Base-by-base conservation (phyloP, 257 asterid species). In the Fraxinus excelsior region DNA sequence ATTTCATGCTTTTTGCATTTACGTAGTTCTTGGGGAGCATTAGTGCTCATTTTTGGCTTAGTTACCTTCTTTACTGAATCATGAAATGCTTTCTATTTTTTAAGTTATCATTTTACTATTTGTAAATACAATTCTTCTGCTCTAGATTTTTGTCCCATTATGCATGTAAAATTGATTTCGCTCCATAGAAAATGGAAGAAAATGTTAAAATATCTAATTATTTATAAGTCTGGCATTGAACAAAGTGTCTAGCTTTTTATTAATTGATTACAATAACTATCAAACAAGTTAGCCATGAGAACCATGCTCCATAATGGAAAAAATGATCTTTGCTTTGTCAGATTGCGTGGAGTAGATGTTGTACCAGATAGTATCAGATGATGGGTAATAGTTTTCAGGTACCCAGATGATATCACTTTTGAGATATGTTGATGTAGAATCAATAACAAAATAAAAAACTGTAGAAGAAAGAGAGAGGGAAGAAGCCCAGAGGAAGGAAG, bases 31-130 rank as follows among this genome's bases (percentile, higher is more conserved):
- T 71, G 67, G 78, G 56, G 34, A 31, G 71, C 71, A 31, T 42
- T 74, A 37, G 44, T 76, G 73, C 19, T 76, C 40, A 32, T 79
- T 40, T 71, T 40, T 62, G 67, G 40, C 56, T 34, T 28, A 51
- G 60, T 67, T 76, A 10, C 21, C 28, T 58, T 73, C 19, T 74
- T 25, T 44, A 13, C 1, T 44, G 53, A 44, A 13, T 3, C 53
- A 13, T 14, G 51, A 44, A 44, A 44, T 44, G 53, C 19, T 13
- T 13, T 2, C 53, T 44, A 14, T 0, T 44, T 44, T 44, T 44
- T 44, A 44, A 44, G 19, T 44, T 44, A 13, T 44, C 53, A 44
- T 44, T 44, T 13, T 44, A 44, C 53, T 44, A 44, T 44, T 35
- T 13, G 18, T 60, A 44, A 25, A 23, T 42, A 44, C 49, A 26